phyloP scores from a whole-genome alignment of 2,329 filamentous ascomycete genomes.

The Phyllosticta capitalensis region DNA sequence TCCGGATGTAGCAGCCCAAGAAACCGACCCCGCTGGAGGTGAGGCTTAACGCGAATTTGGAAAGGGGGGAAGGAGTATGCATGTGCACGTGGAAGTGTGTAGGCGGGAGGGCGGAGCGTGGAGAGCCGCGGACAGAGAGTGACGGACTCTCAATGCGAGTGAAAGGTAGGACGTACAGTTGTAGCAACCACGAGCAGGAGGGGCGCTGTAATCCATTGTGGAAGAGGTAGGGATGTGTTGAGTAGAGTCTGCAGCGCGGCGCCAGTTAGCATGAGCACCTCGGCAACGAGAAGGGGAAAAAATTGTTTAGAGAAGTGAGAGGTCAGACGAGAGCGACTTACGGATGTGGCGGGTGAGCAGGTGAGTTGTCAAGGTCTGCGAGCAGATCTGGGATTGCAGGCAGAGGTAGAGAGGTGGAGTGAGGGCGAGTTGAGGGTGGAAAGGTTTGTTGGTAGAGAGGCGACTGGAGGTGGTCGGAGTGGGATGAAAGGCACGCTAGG shows the following conservation, averaged over 20 bases:
- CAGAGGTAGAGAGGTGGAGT: not conserved
- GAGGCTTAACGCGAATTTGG: constrained; percentile 12
- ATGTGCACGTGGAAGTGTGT: not conserved
- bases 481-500: constrained; percentile 4
- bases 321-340: constrained; percentile 3
- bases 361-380: not conserved
- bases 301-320: not conserved
- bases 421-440: not conserved
- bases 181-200: constrained; percentile 32
- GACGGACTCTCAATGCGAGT: not conserved
- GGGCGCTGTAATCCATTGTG: constrained; percentile 28
- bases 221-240: not conserved
- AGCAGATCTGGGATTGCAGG: not conserved
- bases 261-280: constrained; percentile 3
- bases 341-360: not conserved
- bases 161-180: constrained; percentile 27
- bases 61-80: not conserved
- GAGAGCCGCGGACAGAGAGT: not conserved
- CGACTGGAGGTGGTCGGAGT: not conserved
- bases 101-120: not conserved
- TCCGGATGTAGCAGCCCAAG: constrained; percentile 11
- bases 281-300: not conserved
- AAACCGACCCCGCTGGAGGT: constrained; percentile 12
- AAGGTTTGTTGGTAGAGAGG: not conserved
- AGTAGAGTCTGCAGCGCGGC: constrained; percentile 6